Conservation (phyloP, 345 rosid species). For the Camelina neglecta region DNA sequence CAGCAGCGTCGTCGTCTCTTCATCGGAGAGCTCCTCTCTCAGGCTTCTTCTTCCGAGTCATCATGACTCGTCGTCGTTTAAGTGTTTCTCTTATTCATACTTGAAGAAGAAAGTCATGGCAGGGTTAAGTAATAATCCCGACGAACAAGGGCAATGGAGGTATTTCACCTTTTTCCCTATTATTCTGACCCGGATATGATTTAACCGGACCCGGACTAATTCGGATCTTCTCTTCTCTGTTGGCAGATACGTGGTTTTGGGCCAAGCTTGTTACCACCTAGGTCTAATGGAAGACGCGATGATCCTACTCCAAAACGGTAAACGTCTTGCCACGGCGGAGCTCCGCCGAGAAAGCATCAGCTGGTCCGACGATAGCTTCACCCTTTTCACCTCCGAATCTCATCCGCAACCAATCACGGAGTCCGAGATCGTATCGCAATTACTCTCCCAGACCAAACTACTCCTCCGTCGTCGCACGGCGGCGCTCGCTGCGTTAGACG, state of each 20-base stretch:
- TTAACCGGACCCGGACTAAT: slow-evolving; percentile 16
- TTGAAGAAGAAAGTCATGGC: slow-evolving; percentile 90
- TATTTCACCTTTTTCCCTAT: neutral
- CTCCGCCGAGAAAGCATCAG: slow-evolving; percentile 85
- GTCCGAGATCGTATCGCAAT: slow-evolving; percentile 60
- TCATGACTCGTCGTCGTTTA: slow-evolving; percentile 61
- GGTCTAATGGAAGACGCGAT: slow-evolving; percentile 97
- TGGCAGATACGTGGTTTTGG: slow-evolving; percentile 75
- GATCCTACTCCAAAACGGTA: slow-evolving; percentile 91
- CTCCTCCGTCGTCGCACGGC: slow-evolving; percentile 87
- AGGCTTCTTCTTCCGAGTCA: neutral
- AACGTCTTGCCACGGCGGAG: slow-evolving; percentile 94
- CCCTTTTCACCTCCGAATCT: slow-evolving; percentile 48
- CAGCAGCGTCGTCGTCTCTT: neutral
- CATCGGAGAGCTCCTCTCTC: neutral
- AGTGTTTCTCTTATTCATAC: slow-evolving; percentile 83
- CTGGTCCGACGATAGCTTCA: slow-evolving; percentile 87
- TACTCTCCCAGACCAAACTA: slow-evolving; percentile 75
- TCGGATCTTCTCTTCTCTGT: slow-evolving; percentile 26
- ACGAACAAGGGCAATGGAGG: slow-evolving; percentile 93
- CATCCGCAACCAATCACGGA: slow-evolving; percentile 52
- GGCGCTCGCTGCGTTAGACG: slow-evolving; percentile 85
- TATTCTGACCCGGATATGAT: neutral
- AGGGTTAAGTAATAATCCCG: slow-evolving; percentile 71
- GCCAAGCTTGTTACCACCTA: slow-evolving; percentile 91